Evolutionary conservation across 2,329 filamentous ascomycete genomes (phyloP).

Genomic region (Leptodontidium sp.): DNA sequence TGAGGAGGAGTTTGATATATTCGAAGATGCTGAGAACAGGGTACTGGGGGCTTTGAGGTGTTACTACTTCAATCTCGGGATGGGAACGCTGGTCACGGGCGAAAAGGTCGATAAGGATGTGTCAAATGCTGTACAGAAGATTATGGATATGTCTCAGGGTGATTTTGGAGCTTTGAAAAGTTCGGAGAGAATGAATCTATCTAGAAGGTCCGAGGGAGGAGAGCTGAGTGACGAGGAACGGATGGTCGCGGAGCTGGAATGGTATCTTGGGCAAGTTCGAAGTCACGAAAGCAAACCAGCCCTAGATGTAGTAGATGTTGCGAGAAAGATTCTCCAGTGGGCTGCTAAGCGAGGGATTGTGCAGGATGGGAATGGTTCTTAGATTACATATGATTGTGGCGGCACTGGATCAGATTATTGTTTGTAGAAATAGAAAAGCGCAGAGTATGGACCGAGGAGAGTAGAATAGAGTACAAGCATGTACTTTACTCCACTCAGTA

Average conservation of each 20-base stretch:
- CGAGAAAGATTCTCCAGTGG: background rate
- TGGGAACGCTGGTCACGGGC: background rate
- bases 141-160: background rate
- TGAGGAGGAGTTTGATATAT: background rate
- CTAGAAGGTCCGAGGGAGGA: too few species aligned
- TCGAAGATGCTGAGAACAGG: background rate
- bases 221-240: background rate
- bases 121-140: background rate
- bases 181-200: background rate
- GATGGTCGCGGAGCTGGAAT: background rate
- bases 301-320: background rate
- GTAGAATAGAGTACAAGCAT: too few species aligned
- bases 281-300: background rate
- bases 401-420: too few species aligned
- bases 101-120: conserved; percentile 1
- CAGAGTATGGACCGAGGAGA: too few species aligned
- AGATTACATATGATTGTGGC: background rate
- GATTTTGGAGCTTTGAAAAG: background rate
- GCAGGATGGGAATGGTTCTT: background rate
- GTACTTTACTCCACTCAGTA: too few species aligned
- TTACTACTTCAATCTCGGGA: background rate
- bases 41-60: conserved; percentile 2
- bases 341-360: background rate
- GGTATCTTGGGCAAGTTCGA: background rate
- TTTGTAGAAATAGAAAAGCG: background rate